These are phyloP conservation scores for Populus hybrid DNA, from an alignment of 441 rosid genomes.

Conservation along the genomic window DNA sequence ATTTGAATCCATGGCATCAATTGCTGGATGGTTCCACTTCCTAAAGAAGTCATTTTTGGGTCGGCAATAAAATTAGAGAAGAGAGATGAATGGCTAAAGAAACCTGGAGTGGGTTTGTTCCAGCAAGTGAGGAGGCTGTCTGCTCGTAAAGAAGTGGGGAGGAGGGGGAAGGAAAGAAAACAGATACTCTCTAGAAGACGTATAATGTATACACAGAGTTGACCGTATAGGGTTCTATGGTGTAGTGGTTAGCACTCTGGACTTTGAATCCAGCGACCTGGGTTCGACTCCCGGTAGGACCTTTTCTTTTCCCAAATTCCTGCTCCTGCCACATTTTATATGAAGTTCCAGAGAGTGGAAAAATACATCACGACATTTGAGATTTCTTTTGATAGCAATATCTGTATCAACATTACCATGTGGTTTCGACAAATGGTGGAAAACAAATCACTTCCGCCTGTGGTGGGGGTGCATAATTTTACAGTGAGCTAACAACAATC, in stretches of 20 bases:
- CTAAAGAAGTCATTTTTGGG: no score
- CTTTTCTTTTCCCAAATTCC: slow-evolving; percentile 13
- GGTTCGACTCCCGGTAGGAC: slow-evolving; percentile 98
- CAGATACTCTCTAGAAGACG: no score
- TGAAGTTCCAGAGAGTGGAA: background rate
- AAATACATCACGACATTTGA: no score
- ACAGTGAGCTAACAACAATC: background rate
- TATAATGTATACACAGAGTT: accelerated
- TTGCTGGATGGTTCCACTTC: no score
- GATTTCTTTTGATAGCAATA: background rate
- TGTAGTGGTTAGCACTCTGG: slow-evolving; percentile 99
- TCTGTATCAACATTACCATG: background rate
- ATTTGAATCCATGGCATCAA: background rate
- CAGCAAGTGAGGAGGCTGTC: no score
- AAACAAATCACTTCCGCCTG: background rate
- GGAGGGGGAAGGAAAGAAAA: no score
- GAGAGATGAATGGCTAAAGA: no score
- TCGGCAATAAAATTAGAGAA: no score
- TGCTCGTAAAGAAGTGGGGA: no score
- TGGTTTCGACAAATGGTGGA: background rate
- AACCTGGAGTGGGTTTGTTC: no score
- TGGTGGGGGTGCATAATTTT: background rate
- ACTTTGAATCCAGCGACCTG: slow-evolving; percentile 99
- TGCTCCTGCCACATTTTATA: no score
- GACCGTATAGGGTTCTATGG: slow-evolving; percentile 51